Evolutionary conservation across 106 monocot species (phyloP), one percentile per base, ranked within the genome.

Genomic region (Vanilla planifolia): DNA sequence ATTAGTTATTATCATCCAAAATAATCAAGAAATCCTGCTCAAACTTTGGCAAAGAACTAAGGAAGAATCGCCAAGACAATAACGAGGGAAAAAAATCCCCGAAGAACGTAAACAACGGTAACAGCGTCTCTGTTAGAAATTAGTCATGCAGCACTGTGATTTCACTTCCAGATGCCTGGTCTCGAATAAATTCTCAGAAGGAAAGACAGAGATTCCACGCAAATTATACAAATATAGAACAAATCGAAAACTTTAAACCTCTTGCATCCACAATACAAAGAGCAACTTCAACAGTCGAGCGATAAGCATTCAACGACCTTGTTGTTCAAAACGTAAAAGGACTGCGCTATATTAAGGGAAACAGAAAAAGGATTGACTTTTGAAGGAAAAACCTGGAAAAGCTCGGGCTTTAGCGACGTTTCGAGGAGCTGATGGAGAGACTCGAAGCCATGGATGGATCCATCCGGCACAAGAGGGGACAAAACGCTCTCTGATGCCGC

Each of bases 361-460:
- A 57, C 35, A 36, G 13, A 29, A 57, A 1, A 35, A 20, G 19
- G 35, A 36, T 6, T 7, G 11, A 8, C 27, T 29, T 14, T 15
- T 14, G 3, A 17, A 9, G 17, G 6, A 28, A 8, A 36, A 5
- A 82, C 93, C 85, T 86, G 67, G 71, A 86, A 89, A 48, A 89
- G 16, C 17, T 80, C 67, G 14, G 94, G 94, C 15, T 72, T 73
- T 45, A 95, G 80, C 8, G 75, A 75, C 23, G 72, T 62, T 67
- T 83, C 71, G 51, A 95, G 85, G 41, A 95, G 94, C 27, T 75
- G 67, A 41, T 95, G 77, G 59, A 95, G 86, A 51, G 86, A 95
- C 14, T 95, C 89, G 71, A 72, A 89, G 50, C 89, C 94, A 40
- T 78, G 70, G 50, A 95, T 78, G 25, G 89, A 95, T 61, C 94